phyloP scores from a whole-genome alignment of 352 stramenopile species.

The Phytophthora aleatoria region DNA sequence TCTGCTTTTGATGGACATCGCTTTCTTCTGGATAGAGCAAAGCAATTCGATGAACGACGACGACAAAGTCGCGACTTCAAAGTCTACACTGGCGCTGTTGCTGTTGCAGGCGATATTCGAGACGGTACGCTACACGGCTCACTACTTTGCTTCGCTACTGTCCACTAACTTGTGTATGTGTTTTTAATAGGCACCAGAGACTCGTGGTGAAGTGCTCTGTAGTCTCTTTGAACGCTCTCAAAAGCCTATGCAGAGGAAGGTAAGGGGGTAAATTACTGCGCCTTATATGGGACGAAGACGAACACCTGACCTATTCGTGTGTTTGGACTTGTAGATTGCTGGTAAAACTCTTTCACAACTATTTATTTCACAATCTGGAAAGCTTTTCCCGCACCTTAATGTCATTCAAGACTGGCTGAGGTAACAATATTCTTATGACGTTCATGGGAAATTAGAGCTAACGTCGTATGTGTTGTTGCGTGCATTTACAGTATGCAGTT shows the following conservation, averaged over 20 bases:
- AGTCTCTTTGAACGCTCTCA: conserved; percentile 41
- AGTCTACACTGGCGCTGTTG: conserved; percentile 25
- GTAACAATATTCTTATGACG: conserved; percentile 20
- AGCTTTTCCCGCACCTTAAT: conserved; percentile 51
- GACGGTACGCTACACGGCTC: conserved; percentile 21
- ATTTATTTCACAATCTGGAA: conserved; percentile 48
- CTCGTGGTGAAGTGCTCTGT: conserved; percentile 52
- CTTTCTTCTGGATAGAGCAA: conserved; percentile 63
- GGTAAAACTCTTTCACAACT: conserved; percentile 41
- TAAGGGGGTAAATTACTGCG: conserved; percentile 1
- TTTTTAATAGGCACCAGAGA: conserved; percentile 49
- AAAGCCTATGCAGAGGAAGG: conserved; percentile 36
- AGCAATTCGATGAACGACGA: conserved; percentile 2
- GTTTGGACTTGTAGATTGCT: conserved; percentile 25
- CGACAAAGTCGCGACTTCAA: conserved; percentile 11
- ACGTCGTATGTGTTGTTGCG: conserved; percentile 1
- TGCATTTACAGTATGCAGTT: conserved; percentile 45
- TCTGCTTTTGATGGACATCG: conserved; percentile 73
- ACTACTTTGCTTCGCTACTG: not conserved
- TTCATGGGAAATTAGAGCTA: not conserved
- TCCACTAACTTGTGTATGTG: conserved; percentile 3
- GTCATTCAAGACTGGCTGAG: conserved; percentile 75
- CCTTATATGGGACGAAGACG: not conserved
- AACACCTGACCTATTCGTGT: not conserved
- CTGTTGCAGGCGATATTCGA: conserved; percentile 50